A percentile compares a stretch with the other conserved stretches of the same genome.
phyloP scores from a whole-genome alignment of 176 grass and related monocot genomes.

The Bolboschoenus planiculmis region DNA sequence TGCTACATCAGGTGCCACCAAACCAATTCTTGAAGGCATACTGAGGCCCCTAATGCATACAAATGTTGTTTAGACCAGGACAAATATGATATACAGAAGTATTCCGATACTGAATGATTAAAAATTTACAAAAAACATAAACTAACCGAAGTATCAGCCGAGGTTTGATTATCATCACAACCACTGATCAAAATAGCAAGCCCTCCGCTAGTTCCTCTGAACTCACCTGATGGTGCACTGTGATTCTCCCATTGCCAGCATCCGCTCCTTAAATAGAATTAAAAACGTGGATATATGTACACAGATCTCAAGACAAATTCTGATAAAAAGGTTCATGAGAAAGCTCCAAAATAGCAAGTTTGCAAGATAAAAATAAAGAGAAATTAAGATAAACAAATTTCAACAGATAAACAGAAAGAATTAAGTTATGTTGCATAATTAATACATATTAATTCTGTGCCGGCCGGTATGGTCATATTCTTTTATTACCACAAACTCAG shows the following conservation, averaged over 20 bases:
- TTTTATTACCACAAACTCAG: neutral
- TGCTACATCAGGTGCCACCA: neutral
- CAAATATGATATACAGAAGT: neutral
- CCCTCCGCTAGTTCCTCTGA: conserved; percentile 53
- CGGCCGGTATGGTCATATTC: neutral
- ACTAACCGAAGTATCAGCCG: conserved; percentile 55
- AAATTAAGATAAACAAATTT: neutral
- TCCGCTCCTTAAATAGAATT: conserved; percentile 35
- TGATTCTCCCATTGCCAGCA: conserved; percentile 82
- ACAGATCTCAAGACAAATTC: neutral
- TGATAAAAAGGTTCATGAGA: neutral
- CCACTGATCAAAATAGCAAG: conserved; percentile 85
- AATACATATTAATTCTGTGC: neutral
- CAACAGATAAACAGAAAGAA: neutral
- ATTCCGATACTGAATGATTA: neutral
- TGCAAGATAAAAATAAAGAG: neutral
- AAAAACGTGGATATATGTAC: neutral
- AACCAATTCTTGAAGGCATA: neutral
- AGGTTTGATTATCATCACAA: conserved; percentile 72
- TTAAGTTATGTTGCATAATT: neutral
- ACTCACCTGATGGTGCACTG: conserved; percentile 14
- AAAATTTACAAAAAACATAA: neutral
- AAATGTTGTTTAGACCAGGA: neutral
- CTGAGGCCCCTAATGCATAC: no score
- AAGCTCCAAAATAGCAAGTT: neutral